Percentiles rank a stretch among this genome's conserved stretches.
Conservation (phyloP, 768 basidiomycete genomes). For the Leccinum subtestaceum region DNA sequence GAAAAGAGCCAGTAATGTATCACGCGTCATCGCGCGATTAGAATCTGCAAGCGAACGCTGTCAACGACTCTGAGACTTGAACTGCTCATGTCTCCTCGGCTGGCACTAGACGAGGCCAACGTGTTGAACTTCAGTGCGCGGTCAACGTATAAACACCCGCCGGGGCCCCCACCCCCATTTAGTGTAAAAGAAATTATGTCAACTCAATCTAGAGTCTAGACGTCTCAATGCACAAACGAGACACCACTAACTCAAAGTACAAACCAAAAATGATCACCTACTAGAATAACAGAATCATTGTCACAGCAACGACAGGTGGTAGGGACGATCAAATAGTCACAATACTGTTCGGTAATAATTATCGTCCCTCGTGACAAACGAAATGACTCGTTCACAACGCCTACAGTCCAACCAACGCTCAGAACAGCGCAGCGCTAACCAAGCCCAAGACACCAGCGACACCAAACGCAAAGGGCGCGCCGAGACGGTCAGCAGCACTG, state of each 20-base stretch:
- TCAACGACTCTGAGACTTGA: too few species aligned
- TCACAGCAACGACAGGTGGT: slow-evolving; percentile 18
- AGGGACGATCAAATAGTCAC: slow-evolving; percentile 13
- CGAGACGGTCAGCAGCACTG: slow-evolving; percentile 33
- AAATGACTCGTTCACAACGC: slow-evolving; percentile 7
- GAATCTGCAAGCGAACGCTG: too few species aligned
- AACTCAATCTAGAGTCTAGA: too few species aligned
- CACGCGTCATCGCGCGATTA: too few species aligned
- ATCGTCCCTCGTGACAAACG: slow-evolving; percentile 14
- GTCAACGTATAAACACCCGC: too few species aligned
- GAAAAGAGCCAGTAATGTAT: too few species aligned
- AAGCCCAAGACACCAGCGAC: slow-evolving; percentile 51
- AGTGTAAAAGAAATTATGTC: neutral
- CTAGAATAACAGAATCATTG: slow-evolving; percentile 5
- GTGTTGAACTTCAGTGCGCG: too few species aligned
- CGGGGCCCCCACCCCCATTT: too few species aligned
- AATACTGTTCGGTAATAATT: slow-evolving; percentile 3
- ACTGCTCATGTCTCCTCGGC: too few species aligned
- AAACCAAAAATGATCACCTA: slow-evolving; percentile 18
- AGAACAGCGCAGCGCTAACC: slow-evolving; percentile 49
- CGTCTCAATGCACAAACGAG: neutral
- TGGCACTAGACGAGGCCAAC: too few species aligned
- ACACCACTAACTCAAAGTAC: slow-evolving; percentile 9
- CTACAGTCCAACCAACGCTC: slow-evolving; percentile 11
- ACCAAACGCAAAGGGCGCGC: slow-evolving; percentile 36